Evolutionary conservation across 2,329 filamentous ascomycete species (phyloP).

Genomic region (Aspergillus ruber): DNA sequence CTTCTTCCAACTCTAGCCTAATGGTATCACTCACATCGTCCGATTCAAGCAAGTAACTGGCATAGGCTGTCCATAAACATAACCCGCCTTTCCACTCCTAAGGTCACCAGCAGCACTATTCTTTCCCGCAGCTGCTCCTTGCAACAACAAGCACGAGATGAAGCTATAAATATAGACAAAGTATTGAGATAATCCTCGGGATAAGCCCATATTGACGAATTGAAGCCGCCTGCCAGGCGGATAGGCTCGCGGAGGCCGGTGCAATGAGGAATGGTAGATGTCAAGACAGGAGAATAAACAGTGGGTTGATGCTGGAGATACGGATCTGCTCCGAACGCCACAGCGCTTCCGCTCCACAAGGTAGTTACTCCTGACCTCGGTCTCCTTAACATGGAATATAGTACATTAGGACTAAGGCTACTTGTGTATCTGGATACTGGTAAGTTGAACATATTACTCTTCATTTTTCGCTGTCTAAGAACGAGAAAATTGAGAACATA

Average conservation of each 20-base stretch:
- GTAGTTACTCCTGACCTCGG: background rate
- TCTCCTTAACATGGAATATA: background rate
- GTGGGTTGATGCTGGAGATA: background rate
- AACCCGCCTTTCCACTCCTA: slow-evolving; percentile 22
- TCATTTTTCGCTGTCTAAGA: background rate
- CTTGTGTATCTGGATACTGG: background rate
- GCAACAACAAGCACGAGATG: slow-evolving; percentile 13
- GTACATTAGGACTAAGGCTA: background rate
- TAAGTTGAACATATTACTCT: background rate
- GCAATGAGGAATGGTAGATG: background rate
- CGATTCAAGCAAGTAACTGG: slow-evolving; percentile 68
- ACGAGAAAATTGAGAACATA: background rate
- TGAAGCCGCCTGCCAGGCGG: slow-evolving; percentile 2
- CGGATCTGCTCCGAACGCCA: background rate
- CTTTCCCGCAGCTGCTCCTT: slow-evolving; percentile 18
- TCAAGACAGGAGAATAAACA: background rate
- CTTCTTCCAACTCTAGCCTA: background rate
- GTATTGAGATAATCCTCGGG: slow-evolving; percentile 1
- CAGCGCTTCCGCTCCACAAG: background rate
- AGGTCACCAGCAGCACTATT: slow-evolving; percentile 11
- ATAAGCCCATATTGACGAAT: slow-evolving; percentile 7
- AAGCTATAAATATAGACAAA: slow-evolving; percentile 9
- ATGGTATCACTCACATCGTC: slow-evolving; percentile 55
- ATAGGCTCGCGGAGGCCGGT: slow-evolving; percentile 1
- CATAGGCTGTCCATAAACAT: slow-evolving; percentile 55